phyloP scores from a whole-genome alignment of 257 asterid genomes.

The Petunia axillaris region DNA sequence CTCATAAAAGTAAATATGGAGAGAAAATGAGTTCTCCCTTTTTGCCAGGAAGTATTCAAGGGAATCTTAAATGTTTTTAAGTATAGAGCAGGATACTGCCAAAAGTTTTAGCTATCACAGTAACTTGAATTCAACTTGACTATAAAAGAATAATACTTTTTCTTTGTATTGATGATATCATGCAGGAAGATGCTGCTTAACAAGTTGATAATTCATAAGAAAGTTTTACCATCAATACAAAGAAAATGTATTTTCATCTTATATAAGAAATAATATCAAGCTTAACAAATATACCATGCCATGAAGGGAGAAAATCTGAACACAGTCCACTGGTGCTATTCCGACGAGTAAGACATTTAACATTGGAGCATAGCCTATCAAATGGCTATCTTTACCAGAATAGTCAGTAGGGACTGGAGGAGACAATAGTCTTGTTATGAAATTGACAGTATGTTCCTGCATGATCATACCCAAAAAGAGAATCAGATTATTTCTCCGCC shows the following conservation, averaged over 20 bases:
- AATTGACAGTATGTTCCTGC: conserved; percentile 90
- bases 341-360: conserved; percentile 91
- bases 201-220: too few species aligned
- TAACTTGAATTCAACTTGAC: conserved; percentile 13
- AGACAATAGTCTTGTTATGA: conserved; percentile 82
- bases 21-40: conserved; percentile 19
- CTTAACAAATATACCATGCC: conserved; percentile 69
- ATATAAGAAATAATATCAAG: conserved; percentile 16
- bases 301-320: conserved; percentile 92
- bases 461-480: conserved; percentile 33
- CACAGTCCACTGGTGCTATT: conserved; percentile 88
- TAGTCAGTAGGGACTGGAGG: conserved; percentile 74
- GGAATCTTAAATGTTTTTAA: not conserved
- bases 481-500: not conserved
- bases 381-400: conserved; percentile 73
- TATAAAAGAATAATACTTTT: not conserved
- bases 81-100: not conserved
- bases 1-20: not conserved
- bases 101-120: not conserved
- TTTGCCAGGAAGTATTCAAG: not conserved
- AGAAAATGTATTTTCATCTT: conserved; percentile 17
- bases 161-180: not conserved
- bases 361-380: conserved; percentile 84
- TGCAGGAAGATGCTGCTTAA: too few species aligned
- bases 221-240: not conserved